Evolutionary conservation across 2,329 filamentous ascomycete genomes (phyloP).

Genomic region (Malbranchea zuffiana): DNA sequence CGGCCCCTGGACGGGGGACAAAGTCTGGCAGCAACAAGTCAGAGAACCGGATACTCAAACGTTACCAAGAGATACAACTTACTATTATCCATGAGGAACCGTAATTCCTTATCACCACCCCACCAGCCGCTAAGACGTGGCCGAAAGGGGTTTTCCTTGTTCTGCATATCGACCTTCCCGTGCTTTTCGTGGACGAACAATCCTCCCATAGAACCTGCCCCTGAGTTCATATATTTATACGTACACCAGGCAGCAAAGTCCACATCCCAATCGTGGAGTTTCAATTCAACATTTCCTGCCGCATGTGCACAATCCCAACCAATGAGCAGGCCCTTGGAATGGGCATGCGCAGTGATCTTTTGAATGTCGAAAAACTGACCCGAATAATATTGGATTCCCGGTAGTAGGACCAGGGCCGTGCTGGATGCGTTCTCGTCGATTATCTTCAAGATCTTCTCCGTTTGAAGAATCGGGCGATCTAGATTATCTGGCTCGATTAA

Average conservation of each 20-base stretch:
- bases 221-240: conserved; percentile 88
- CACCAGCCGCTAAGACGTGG: conserved; percentile 76
- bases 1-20: conserved; percentile 63
- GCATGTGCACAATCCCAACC: conserved; percentile 88
- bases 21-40: conserved; percentile 40
- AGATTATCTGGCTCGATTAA: conserved; percentile 54
- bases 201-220: conserved; percentile 69
- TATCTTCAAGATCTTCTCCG: conserved; percentile 56
- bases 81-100: conserved; percentile 74
- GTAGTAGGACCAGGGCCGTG: conserved; percentile 67
- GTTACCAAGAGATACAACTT: conserved; percentile 13
- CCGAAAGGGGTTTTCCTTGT: conserved; percentile 42
- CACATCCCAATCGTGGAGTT: conserved; percentile 77
- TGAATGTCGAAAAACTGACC: conserved; percentile 79
- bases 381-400: conserved; percentile 85
- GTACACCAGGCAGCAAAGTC: conserved; percentile 91
- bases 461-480: conserved; percentile 51
- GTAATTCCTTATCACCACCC: conserved; percentile 62
- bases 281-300: conserved; percentile 68
- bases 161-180: conserved; percentile 35
- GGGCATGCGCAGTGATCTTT: conserved; percentile 66
- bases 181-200: conserved; percentile 71
- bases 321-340: conserved; percentile 57
- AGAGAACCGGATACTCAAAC: conserved; percentile 7
- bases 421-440: conserved; percentile 65